A percentile compares a stretch with the other conserved stretches of the same genome.
phyloP scores from a whole-genome alignment of 441 rosid genomes.

The Gossypium gossypioides region DNA sequence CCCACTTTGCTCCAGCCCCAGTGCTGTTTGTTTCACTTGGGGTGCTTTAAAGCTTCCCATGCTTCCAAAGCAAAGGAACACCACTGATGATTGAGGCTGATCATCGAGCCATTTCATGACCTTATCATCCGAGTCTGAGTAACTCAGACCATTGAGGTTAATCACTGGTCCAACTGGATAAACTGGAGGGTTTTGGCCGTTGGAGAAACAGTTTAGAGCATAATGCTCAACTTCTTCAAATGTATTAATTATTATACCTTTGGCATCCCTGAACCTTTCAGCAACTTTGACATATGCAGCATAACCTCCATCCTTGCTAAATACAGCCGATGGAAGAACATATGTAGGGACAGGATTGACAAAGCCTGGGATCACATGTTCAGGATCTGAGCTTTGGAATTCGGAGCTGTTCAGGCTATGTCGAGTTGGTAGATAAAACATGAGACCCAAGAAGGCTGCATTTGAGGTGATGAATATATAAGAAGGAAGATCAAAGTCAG shows the following conservation, averaged over 20 bases:
- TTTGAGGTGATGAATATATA: constrained; percentile 30
- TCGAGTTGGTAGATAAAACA: constrained; percentile 25
- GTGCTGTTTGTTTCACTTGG: constrained; percentile 32
- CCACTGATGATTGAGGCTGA: constrained; percentile 27
- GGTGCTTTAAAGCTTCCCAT: constrained; percentile 21
- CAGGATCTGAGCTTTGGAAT: constrained; percentile 17
- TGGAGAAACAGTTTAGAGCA: constrained; percentile 19
- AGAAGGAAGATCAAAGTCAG: constrained; percentile 28
- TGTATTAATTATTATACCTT: constrained; percentile 34
- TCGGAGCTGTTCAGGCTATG: constrained; percentile 16
- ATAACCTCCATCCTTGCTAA: constrained; percentile 23
- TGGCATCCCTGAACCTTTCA: constrained; percentile 25
- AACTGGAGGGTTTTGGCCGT: constrained; percentile 22
- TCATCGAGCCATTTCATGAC: constrained; percentile 34
- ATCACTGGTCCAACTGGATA: constrained; percentile 51
- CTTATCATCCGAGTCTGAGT: constrained; percentile 34
- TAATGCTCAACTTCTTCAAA: constrained; percentile 32
- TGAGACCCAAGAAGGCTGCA: constrained; percentile 26
- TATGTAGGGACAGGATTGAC: constrained; percentile 25
- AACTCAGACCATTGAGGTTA: constrained; percentile 30
- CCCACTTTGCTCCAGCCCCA: constrained; percentile 32
- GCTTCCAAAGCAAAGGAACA: constrained; percentile 41
- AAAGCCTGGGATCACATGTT: constrained; percentile 27
- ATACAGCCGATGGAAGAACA: constrained; percentile 29
- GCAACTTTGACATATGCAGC: constrained; percentile 24